phyloP scores from a whole-genome alignment of 345 rosid genomes.

The Pugionium dolabratum region DNA sequence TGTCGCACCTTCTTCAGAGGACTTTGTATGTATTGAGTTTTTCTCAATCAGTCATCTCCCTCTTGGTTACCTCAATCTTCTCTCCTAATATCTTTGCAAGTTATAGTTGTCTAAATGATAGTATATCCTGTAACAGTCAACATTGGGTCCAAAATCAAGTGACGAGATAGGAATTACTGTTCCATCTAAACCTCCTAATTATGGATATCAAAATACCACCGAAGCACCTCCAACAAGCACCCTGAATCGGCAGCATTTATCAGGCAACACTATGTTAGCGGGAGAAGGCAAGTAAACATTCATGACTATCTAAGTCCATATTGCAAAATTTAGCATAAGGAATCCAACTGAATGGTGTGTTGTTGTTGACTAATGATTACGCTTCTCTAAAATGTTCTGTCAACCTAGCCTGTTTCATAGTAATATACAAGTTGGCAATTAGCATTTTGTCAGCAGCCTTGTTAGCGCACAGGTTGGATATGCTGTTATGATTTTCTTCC shows the following conservation, averaged over 20 bases:
- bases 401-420: slow-evolving; percentile 19
- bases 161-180: slow-evolving; percentile 77
- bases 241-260: slow-evolving; percentile 42
- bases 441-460: slow-evolving; percentile 12
- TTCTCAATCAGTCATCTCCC: slow-evolving; percentile 21
- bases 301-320: slow-evolving; percentile 26
- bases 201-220: slow-evolving; percentile 47
- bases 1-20: slow-evolving; percentile 46
- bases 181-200: slow-evolving; percentile 60
- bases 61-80: slow-evolving; percentile 10
- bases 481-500: slow-evolving; percentile 6
- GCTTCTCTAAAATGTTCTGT: too few species aligned
- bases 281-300: slow-evolving; percentile 59
- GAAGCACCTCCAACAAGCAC: slow-evolving; percentile 48
- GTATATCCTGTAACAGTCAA: slow-evolving; percentile 52
- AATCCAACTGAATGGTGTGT: too few species aligned
- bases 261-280: slow-evolving; percentile 46
- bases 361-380: too few species aligned
- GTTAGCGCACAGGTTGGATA: slow-evolving; percentile 15
- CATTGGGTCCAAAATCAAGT: slow-evolving; percentile 51
- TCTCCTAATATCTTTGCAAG: slow-evolving; percentile 15
- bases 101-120: slow-evolving; percentile 11
- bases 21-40: slow-evolving; percentile 45
- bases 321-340: not conserved
- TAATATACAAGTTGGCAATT: slow-evolving; percentile 18